Conservation (phyloP, 768 basidiomycete species). For the Hypsizygus marmoreus region DNA sequence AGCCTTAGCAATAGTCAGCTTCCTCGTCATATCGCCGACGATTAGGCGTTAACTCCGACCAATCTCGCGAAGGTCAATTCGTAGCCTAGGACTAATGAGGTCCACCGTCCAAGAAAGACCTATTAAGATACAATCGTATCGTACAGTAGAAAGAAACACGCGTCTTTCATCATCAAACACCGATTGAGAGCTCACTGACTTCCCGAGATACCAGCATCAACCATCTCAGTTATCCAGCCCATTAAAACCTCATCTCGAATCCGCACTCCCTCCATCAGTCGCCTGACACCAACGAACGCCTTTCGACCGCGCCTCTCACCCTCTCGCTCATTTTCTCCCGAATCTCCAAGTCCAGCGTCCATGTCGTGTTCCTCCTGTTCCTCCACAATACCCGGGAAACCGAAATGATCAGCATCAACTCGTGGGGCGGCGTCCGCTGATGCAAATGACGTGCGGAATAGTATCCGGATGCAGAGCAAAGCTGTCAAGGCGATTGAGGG, state of each 20-base stretch:
- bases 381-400: constrained; percentile 82
- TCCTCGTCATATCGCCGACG: too few species aligned
- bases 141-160: background rate
- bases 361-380: constrained; percentile 70
- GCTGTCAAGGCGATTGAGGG: constrained; percentile 78
- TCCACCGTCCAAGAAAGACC: too few species aligned
- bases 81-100: too few species aligned
- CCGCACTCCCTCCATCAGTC: constrained; percentile 62
- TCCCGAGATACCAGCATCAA: constrained; percentile 43
- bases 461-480: constrained; percentile 77
- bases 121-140: too few species aligned
- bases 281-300: constrained; percentile 65
- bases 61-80: too few species aligned
- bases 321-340: constrained; percentile 58
- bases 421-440: constrained; percentile 68
- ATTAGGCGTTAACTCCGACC: too few species aligned
- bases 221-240: constrained; percentile 63
- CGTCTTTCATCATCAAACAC: background rate
- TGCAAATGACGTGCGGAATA: constrained; percentile 80
- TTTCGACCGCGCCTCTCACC: constrained; percentile 71
- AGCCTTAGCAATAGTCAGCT: too few species aligned
- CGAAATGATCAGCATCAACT: constrained; percentile 83
- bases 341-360: constrained; percentile 47
- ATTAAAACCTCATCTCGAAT: constrained; percentile 64
- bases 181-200: constrained; percentile 3